phyloP scores from a whole-genome alignment of 768 basidiomycete species.

The Phaeotremella fagi region DNA sequence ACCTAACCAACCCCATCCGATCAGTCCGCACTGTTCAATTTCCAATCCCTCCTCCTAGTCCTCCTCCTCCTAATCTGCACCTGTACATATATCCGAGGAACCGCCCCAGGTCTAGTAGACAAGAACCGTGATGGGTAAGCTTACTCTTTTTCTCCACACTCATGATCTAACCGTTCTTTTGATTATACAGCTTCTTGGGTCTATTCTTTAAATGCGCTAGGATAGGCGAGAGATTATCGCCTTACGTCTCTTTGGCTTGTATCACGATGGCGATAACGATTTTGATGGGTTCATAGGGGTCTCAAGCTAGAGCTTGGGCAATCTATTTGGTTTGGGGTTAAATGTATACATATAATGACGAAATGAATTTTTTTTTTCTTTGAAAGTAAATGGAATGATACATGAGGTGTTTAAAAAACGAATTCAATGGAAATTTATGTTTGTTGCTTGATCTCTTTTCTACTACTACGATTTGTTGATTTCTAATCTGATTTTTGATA shows the following conservation, averaged over 20 bases:
- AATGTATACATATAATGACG: background rate
- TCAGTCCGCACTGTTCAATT: slow-evolving; percentile 95
- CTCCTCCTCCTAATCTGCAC: slow-evolving; percentile 93
- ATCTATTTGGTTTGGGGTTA: too few species aligned
- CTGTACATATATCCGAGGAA: slow-evolving; percentile 87
- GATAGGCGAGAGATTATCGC: slow-evolving; percentile 93
- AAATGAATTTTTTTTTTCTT: background rate
- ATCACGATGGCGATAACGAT: slow-evolving; percentile 83
- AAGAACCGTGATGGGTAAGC: slow-evolving; percentile 87
- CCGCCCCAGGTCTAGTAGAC: slow-evolving; percentile 84
- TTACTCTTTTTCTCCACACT: background rate
- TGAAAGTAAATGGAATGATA: background rate
- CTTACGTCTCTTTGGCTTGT: slow-evolving; percentile 91
- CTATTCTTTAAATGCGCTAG: slow-evolving; percentile 93
- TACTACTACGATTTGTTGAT: background rate
- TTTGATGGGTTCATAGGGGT: slow-evolving; percentile 46
- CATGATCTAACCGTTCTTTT: background rate
- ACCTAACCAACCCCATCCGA: too few species aligned
- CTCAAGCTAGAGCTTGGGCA: too few species aligned
- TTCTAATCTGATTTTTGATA: too few species aligned
- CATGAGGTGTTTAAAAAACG: too few species aligned
- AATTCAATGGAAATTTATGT: too few species aligned
- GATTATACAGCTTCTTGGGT: slow-evolving; percentile 67
- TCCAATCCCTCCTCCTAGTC: slow-evolving; percentile 88
- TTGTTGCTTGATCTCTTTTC: too few species aligned